Evolutionary conservation across 148 eudicot genomes (phyloP), one percentile per base, ranked within the genome.

Genomic region (Camellia lanceoleosa): DNA sequence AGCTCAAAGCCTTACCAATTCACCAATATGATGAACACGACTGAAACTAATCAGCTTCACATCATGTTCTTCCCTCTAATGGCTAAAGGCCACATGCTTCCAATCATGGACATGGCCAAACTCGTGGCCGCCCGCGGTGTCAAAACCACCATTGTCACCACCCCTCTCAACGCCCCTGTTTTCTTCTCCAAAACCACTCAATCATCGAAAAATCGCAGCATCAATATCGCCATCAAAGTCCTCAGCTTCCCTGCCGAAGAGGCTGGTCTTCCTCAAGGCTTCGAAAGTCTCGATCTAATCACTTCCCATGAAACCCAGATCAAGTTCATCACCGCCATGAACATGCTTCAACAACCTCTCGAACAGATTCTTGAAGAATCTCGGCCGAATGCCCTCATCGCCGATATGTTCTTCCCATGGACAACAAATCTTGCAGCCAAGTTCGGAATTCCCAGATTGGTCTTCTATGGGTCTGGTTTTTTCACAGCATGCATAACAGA

Each of bases 81-180:
- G 83, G 87, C 85, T 49, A 78, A 76, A 42, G 95, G 95, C 68
- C 93, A 92, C 74, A 83, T 85, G 87, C 86, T 90, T 54, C 92
- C 93, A 23, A 67, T 54, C 41, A 23, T 86, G 8, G 88, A 90
- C 86, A 86, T 89, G 19, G 93, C 87, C 3, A 84, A 74, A 51
- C 84, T 86, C 3, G 89, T 92, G 52, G 71, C 87, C 65, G 61
- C 88, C 38, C 84, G 82, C 0, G 88, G 91, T 46, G 82, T 88
- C 42, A 83, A 73, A 67, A 41, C 85, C 43, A 90, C 95, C 71
- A 87, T 90, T 46, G 81, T 90, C 64, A 84, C 89, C 61, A 87
- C 93, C 62, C 88, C 86, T 5, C 67, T 49, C 43, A 83, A 87
- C 58, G 79, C 87, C 0, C 85, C 82, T 10, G 15, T 51, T 30